These are phyloP conservation scores for Lactarius vividus DNA, from an alignment of 768 basidiomycete genomes.

Conservation along the genomic window DNA sequence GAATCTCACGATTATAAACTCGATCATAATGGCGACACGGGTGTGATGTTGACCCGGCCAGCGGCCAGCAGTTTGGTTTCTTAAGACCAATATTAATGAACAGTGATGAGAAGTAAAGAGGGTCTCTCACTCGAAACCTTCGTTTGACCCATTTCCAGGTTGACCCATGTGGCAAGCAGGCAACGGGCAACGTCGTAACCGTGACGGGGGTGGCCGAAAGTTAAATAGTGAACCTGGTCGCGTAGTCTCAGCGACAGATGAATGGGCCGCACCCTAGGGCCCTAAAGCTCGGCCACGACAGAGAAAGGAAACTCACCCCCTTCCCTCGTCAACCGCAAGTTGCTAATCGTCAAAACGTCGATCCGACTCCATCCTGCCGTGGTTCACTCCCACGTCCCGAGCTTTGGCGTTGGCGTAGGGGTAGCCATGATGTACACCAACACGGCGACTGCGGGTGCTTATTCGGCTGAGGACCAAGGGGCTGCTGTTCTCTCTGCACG, in stretches of 20 bases:
- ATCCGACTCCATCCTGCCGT: background rate
- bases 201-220: background rate
- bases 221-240: background rate
- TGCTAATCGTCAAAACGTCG: background rate
- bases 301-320: background rate
- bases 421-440: too few relatives aligned
- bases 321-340: background rate
- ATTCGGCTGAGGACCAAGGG: background rate
- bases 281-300: background rate
- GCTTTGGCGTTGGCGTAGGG: background rate
- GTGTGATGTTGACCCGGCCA: background rate
- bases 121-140: background rate
- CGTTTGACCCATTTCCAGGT: background rate
- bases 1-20: constrained; percentile 1
- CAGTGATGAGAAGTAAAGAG: background rate
- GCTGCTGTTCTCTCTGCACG: background rate
- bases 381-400: background rate
- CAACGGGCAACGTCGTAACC: background rate
- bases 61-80: background rate
- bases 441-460: background rate
- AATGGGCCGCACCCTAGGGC: background rate
- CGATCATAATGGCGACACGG: background rate
- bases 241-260: background rate
- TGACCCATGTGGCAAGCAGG: too few relatives aligned
- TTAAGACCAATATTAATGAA: background rate